Conservation (phyloP, 257 asterid genomes). For the Anisodus tanguticus region DNA sequence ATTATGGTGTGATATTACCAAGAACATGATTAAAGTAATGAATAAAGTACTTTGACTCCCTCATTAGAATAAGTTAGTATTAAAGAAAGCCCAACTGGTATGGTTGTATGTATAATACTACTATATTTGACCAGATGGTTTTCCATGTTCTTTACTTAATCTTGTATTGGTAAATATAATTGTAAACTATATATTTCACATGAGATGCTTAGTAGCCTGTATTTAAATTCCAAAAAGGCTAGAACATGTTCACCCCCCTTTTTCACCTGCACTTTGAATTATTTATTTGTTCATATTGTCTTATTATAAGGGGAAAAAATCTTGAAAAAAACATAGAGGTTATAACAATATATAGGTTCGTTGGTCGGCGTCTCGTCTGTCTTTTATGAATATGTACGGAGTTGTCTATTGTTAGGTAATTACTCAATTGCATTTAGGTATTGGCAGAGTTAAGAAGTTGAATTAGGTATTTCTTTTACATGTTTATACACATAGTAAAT, state of each 20-base stretch:
- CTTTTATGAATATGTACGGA: conserved; percentile 24
- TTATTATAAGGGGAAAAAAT: conserved; percentile 30
- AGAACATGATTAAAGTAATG: no score
- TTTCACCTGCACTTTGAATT: conserved; percentile 47
- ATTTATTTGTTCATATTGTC: conserved; percentile 16
- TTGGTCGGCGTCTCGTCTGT: conserved; percentile 32
- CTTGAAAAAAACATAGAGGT: conserved; percentile 5
- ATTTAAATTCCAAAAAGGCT: conserved; percentile 30
- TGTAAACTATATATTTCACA: conserved; percentile 38
- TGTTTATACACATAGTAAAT: not conserved
- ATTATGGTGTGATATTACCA: no score
- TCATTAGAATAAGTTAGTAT: conserved; percentile 26
- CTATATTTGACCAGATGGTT: conserved; percentile 42
- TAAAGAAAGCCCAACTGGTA: conserved; percentile 28
- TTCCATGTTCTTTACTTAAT: conserved; percentile 32
- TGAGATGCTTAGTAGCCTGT: conserved; percentile 39
- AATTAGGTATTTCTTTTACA: not conserved
- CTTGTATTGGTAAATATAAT: conserved; percentile 27
- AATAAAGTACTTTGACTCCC: conserved; percentile 30
- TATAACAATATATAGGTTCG: conserved; percentile 28
- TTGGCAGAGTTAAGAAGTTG: not conserved
- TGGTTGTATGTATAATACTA: not conserved
- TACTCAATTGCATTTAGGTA: conserved; percentile 17
- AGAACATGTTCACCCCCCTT: conserved; percentile 48
- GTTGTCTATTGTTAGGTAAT: conserved; percentile 36